Conservation (phyloP, 768 basidiomycete species). For the Hydnomerulius pinastri region DNA sequence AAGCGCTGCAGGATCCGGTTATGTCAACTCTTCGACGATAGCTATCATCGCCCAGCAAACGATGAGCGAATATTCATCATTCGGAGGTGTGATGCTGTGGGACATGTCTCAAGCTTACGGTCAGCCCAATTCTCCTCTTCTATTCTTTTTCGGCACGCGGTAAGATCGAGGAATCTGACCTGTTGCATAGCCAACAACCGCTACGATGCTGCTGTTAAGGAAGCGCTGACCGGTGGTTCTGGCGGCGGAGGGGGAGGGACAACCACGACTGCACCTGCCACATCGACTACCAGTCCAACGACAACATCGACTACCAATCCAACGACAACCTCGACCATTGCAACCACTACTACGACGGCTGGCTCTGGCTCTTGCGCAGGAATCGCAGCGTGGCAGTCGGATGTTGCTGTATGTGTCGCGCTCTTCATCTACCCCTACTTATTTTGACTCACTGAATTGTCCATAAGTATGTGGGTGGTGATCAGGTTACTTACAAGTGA, state of each 20-base stretch:
- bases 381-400: slow-evolving; percentile 44
- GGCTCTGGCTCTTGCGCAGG: slow-evolving; percentile 41
- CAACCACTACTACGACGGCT: slow-evolving; percentile 8
- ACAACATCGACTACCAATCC: slow-evolving; percentile 12
- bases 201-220: slow-evolving; percentile 63
- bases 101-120: slow-evolving; percentile 49
- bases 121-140: slow-evolving; percentile 12
- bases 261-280: slow-evolving; percentile 3
- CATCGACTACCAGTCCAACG: slow-evolving; percentile 27
- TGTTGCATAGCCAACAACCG: slow-evolving; percentile 47
- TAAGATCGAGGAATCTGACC: background rate
- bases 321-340: slow-evolving; percentile 12
- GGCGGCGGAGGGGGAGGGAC: slow-evolving; percentile 12
- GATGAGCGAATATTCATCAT: slow-evolving; percentile 40
- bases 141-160: background rate
- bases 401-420: slow-evolving; percentile 37
- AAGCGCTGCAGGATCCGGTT: slow-evolving; percentile 47
- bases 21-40: slow-evolving; percentile 38
- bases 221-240: slow-evolving; percentile 50
- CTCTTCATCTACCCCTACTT: background rate
- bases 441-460: background rate
- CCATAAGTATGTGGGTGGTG: slow-evolving; percentile 46
- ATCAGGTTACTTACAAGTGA: slow-evolving; percentile 45
- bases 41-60: slow-evolving; percentile 37
- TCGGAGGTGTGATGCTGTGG: slow-evolving; percentile 49